Conservation (phyloP, 768 basidiomycete species). For the Sporobolomyces roseus region DNA sequence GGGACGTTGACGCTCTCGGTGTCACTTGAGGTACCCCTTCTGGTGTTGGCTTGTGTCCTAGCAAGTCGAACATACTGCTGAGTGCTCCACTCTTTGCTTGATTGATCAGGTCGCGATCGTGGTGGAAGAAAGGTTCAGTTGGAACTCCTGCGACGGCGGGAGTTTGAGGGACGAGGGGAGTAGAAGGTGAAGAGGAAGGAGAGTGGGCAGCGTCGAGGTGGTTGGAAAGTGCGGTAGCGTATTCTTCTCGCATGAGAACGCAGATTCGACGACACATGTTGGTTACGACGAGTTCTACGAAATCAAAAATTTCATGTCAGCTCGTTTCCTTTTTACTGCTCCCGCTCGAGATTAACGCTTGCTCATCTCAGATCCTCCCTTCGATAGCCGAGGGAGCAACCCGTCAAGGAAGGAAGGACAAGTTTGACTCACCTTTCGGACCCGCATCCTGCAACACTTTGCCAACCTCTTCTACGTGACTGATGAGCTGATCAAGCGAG, state of each 20-base stretch:
- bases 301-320: neutral
- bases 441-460: constrained; percentile 79
- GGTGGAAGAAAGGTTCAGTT: constrained; percentile 28
- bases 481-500: constrained; percentile 77
- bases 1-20: neutral
- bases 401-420: neutral
- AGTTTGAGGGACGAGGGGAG: constrained; percentile 22
- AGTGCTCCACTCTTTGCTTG: constrained; percentile 25
- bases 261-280: constrained; percentile 90
- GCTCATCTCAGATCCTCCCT: no score
- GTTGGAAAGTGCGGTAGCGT: constrained; percentile 65
- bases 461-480: constrained; percentile 73
- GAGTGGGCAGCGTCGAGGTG: constrained; percentile 28
- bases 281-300: constrained; percentile 88
- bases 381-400: no score
- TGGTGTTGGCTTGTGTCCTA: constrained; percentile 31
- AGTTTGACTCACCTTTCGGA: constrained; percentile 77
- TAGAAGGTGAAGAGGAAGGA: constrained; percentile 20
- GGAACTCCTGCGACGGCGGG: constrained; percentile 19
- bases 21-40: constrained; percentile 7
- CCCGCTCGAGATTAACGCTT: no score
- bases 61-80: constrained; percentile 38
- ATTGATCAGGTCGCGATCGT: constrained; percentile 28
- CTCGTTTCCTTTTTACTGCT: neutral
- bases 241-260: constrained; percentile 92